Percentiles rank a stretch among this genome's conserved stretches.
Evolutionary conservation across 306 rosid species (phyloP).

Genomic region (Parietaria judaica): DNA sequence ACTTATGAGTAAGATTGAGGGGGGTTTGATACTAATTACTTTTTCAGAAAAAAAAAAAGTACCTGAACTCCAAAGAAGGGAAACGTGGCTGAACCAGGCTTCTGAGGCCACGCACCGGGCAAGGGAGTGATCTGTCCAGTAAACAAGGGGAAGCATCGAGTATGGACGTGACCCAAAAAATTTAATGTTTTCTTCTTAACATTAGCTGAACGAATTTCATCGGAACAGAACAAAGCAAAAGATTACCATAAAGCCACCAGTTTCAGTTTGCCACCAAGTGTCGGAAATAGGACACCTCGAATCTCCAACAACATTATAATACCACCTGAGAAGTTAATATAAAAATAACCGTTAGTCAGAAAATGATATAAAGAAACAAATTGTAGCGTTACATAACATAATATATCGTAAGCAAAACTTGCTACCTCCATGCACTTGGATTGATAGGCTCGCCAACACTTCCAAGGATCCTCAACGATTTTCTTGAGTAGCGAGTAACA

Average conservation of each 20-base stretch:
- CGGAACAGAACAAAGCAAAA: slow-evolving; percentile 21
- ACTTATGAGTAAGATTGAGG: too few species aligned
- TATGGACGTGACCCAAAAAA: not conserved
- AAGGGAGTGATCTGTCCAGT: slow-evolving; percentile 80
- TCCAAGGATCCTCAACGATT: slow-evolving; percentile 85
- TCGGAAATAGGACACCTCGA: slow-evolving; percentile 96
- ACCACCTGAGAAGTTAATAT: slow-evolving; percentile 56
- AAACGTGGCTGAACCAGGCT: slow-evolving; percentile 97
- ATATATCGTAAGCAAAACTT: slow-evolving; percentile 5
- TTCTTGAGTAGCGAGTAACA: slow-evolving; percentile 77
- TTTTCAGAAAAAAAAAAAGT: slow-evolving; percentile 10
- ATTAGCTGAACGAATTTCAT: slow-evolving; percentile 1
- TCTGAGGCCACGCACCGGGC: slow-evolving; percentile 98
- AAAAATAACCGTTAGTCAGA: slow-evolving; percentile 15
- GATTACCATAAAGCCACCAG: slow-evolving; percentile 96
- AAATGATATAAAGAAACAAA: not conserved
- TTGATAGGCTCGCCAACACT: slow-evolving; percentile 99
- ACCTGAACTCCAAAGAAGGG: slow-evolving; percentile 99
- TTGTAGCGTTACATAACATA: not conserved
- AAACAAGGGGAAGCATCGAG: slow-evolving; percentile 12
- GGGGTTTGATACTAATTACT: not conserved
- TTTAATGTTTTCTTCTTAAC: not conserved
- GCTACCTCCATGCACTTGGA: slow-evolving; percentile 99
- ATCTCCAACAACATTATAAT: slow-evolving; percentile 84
- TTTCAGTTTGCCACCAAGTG: slow-evolving; percentile 99